These are phyloP conservation scores for Cyclotella cryptica DNA, from an alignment of 108 stramenopile genomes.

Conservation along the genomic window DNA sequence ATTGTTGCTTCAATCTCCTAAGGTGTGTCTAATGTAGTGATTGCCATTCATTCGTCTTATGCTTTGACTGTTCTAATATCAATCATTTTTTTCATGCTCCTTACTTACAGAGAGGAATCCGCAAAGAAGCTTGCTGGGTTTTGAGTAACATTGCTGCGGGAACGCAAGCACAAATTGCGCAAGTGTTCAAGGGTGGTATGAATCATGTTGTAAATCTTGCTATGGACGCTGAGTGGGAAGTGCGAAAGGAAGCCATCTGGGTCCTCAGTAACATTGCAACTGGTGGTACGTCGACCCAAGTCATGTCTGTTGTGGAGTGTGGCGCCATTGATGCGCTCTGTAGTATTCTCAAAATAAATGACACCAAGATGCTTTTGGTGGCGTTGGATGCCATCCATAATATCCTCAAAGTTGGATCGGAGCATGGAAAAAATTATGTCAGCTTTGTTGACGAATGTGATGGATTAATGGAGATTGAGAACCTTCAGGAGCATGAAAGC, in stretches of 20 bases:
- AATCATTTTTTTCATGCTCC: not conserved
- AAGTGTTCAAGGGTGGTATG: slow-evolving; percentile 60
- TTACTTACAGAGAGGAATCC: slow-evolving; percentile 58
- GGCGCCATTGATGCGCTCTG: slow-evolving; percentile 78
- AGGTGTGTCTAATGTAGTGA: slow-evolving; percentile 16
- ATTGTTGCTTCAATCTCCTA: slow-evolving; percentile 33
- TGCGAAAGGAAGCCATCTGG: slow-evolving; percentile 93
- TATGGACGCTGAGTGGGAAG: slow-evolving; percentile 79
- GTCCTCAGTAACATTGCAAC: slow-evolving; percentile 82
- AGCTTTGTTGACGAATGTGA: slow-evolving; percentile 71
- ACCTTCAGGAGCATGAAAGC: slow-evolving; percentile 84
- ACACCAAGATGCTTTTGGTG: slow-evolving; percentile 65
- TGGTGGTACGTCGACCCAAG: slow-evolving; percentile 59
- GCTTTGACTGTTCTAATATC: slow-evolving; percentile 2
- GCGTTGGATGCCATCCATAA: slow-evolving; percentile 80
- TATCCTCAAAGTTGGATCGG: slow-evolving; percentile 61
- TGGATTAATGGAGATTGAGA: slow-evolving; percentile 83
- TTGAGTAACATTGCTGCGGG: slow-evolving; percentile 95
- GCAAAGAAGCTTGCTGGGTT: slow-evolving; percentile 94
- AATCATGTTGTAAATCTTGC: slow-evolving; percentile 59
- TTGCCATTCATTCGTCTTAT: not conserved
- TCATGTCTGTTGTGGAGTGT: slow-evolving; percentile 67
- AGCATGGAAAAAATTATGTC: slow-evolving; percentile 39
- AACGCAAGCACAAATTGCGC: slow-evolving; percentile 72
- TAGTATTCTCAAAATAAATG: slow-evolving; percentile 62